Conservation (phyloP, 179 eudicot genomes). For the Spinacia oleracea region DNA sequence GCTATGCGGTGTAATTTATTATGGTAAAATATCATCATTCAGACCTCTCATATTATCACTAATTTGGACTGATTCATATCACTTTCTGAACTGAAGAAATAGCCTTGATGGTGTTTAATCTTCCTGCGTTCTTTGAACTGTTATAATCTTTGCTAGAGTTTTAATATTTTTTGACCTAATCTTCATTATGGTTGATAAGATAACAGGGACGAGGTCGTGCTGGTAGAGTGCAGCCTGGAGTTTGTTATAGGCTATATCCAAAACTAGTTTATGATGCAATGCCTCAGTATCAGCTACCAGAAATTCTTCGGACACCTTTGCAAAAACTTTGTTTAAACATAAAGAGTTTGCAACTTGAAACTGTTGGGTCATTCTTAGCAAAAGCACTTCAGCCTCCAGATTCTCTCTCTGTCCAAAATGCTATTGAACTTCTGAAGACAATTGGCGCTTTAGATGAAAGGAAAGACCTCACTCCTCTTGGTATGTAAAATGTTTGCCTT, state of each 20-base stretch:
- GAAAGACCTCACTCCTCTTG: slow-evolving; percentile 96
- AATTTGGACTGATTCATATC: too few relatives aligned
- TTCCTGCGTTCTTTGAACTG: background rate
- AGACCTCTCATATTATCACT: too few relatives aligned
- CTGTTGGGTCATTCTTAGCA: slow-evolving; percentile 67
- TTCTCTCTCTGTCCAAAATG: slow-evolving; percentile 86
- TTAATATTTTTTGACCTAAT: background rate
- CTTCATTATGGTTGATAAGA: slow-evolving; percentile 22
- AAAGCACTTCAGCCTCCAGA: slow-evolving; percentile 99
- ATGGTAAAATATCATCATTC: too few relatives aligned
- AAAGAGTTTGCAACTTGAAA: slow-evolving; percentile 85
- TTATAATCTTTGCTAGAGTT: slow-evolving; percentile 1
- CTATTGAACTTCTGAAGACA: slow-evolving; percentile 90
- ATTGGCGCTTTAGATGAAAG: slow-evolving; percentile 89
- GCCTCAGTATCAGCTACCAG: slow-evolving; percentile 94
- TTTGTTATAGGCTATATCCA: slow-evolving; percentile 89
- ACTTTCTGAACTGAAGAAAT: too few relatives aligned
- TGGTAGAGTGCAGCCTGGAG: slow-evolving; percentile 97
- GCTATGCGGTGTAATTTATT: too few relatives aligned
- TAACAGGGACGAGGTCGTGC: slow-evolving; percentile 97
- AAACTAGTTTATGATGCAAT: slow-evolving; percentile 78
- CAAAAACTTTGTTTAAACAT: slow-evolving; percentile 92
- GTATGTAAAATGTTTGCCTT: slow-evolving; percentile 33
- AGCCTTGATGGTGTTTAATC: background rate
- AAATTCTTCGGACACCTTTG: slow-evolving; percentile 94